Evolutionary conservation across 352 stramenopile genomes (phyloP), one percentile per base, ranked within the genome.

Genomic region (Phytophthora hybrid): DNA sequence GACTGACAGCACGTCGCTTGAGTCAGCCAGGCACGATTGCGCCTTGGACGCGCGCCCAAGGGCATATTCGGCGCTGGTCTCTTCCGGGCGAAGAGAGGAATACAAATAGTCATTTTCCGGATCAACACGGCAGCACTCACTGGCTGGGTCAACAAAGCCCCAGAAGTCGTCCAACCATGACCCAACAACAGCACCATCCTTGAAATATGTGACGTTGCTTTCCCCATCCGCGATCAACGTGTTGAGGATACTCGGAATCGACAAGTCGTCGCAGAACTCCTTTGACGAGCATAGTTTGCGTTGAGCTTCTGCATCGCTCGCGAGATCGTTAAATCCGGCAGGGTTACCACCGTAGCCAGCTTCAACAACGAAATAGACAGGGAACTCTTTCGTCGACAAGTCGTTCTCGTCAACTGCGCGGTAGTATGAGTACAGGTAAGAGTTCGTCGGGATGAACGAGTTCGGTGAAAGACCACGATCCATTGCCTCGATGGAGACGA

Each of bases 131-230:
- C 88, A 94, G 63, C 88, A 94, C 66, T 92, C 88, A 41, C 54
- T 90, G 34, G 87, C 77, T 10, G 85, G 74, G 13, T 83, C 79
- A 44, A 87, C 69, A 73, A 93, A 94, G 7, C 68, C 47, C 86
- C 86, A 93, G 71, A 93, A 92, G 61, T 93, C 81, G 71, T 94
- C 88, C 19, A 93, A 71, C 88, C 88, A 94, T 39, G 88, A 94
- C 32, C 78, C 79, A 66, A 87, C 81, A 32, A 85, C 69, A 23
- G 34, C 39, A 19, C 75, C 76, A 2, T 78, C 69, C 56, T 80
- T 84, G 46, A 93, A 80, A 64, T 81, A 86, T 18, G 84, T 85
- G 11, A 87, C 60, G 39, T 73, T 77, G 13, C 68, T 71, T n/a
- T 80, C 63, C 5, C 52, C 63, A 32, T 80, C 59, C 21, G 82